These are phyloP conservation scores for Xylariaceae sp. DNA, from an alignment of 2,329 filamentous ascomycete genomes.

Conservation along the genomic window DNA sequence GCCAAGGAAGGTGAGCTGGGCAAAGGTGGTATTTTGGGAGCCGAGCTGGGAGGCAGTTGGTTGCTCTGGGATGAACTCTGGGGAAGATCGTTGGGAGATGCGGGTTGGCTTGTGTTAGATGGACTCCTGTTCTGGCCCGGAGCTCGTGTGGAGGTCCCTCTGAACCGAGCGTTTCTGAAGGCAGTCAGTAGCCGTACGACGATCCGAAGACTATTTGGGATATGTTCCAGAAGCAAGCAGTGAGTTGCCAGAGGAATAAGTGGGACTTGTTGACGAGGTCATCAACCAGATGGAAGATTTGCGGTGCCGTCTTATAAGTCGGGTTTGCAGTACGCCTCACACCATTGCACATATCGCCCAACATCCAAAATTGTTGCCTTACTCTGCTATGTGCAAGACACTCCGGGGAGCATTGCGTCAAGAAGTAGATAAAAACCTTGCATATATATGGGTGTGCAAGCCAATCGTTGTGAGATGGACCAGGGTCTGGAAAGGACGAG, in stretches of 20 bases:
- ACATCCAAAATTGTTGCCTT: no score
- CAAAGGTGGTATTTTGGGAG: slow-evolving; percentile 58
- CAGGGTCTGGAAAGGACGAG: slow-evolving; percentile 4
- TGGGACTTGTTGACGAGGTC: no score
- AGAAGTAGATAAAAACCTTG: no score
- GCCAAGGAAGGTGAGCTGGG: slow-evolving; percentile 61
- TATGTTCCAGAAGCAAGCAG: no score
- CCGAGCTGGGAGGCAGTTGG: slow-evolving; percentile 49
- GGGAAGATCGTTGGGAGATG: slow-evolving; percentile 41
- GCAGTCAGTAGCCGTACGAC: slow-evolving; percentile 24
- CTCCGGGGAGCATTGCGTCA: no score
- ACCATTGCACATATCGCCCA: no score
- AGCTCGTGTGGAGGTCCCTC: slow-evolving; percentile 51
- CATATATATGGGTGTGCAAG: no score
- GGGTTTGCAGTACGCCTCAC: no score
- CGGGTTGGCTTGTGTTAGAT: slow-evolving; percentile 45
- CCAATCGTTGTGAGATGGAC: neutral
- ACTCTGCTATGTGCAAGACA: no score
- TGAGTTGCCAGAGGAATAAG: no score
- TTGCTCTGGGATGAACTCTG: slow-evolving; percentile 47
- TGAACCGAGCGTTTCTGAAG: slow-evolving; percentile 54
- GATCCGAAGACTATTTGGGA: slow-evolving; percentile 2
- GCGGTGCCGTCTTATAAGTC: no score
- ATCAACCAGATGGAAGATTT: no score
- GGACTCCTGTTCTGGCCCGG: slow-evolving; percentile 51